These are phyloP conservation scores for Fusarium nurragi DNA, from an alignment of 2,329 filamentous ascomycete genomes.

Conservation along the genomic window DNA sequence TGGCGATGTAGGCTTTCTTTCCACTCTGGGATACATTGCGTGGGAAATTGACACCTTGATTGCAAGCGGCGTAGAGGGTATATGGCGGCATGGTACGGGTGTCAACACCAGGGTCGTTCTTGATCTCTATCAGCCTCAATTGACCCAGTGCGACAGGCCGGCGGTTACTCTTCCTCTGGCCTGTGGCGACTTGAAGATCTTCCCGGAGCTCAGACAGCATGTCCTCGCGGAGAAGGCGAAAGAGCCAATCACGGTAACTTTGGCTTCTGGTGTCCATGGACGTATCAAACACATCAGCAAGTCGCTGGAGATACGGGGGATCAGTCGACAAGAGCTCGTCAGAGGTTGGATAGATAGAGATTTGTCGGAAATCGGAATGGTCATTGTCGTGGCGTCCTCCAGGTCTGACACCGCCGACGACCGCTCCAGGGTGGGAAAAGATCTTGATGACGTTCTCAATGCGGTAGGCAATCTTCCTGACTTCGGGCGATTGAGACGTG, in stretches of 20 bases:
- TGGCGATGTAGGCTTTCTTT: constrained; percentile 57
- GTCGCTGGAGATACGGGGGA: constrained; percentile 63
- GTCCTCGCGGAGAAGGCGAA: constrained; percentile 75
- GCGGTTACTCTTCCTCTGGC: constrained; percentile 57
- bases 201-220: constrained; percentile 73
- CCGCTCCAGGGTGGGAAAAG: constrained; percentile 17
- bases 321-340: constrained; percentile 68
- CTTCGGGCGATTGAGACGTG: constrained; percentile 34
- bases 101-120: constrained; percentile 44
- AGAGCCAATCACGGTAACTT: constrained; percentile 74
- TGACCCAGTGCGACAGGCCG: constrained; percentile 52
- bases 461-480: constrained; percentile 46
- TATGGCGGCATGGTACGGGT: constrained; percentile 42
- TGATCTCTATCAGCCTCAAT: constrained; percentile 52
- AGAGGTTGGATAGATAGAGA: constrained; percentile 71
- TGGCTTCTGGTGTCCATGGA: constrained; percentile 51
- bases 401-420: constrained; percentile 47
- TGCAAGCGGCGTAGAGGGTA: constrained; percentile 53
- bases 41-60: constrained; percentile 58
- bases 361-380: constrained; percentile 66
- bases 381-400: constrained; percentile 82
- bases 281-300: constrained; percentile 58
- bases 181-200: constrained; percentile 63
- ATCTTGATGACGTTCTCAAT: constrained; percentile 52
- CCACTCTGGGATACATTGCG: constrained; percentile 33